Conservation (phyloP, 495 filamentous ascomycete genomes). For the Aspergillus asperescens region DNA sequence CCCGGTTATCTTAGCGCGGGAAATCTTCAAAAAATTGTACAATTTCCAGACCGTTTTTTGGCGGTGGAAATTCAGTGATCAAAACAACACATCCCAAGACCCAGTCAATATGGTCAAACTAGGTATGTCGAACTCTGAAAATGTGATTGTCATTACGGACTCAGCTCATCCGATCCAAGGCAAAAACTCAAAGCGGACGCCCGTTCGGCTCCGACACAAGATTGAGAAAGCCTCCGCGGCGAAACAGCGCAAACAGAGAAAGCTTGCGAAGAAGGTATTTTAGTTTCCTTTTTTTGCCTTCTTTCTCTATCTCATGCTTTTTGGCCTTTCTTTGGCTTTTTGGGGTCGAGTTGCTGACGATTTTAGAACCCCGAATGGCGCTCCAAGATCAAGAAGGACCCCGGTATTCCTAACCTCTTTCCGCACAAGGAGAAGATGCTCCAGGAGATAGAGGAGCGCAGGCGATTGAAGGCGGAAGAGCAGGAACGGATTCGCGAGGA, state of each 20-base stretch:
- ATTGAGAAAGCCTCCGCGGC: slow-evolving; percentile 89
- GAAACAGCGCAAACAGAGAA: slow-evolving; percentile 84
- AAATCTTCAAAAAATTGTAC: slow-evolving; percentile 36
- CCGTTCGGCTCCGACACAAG: slow-evolving; percentile 86
- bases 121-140: slow-evolving; percentile 32
- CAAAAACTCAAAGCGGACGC: slow-evolving; percentile 86
- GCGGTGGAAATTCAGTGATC: slow-evolving; percentile 4
- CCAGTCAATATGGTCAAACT: slow-evolving; percentile 46
- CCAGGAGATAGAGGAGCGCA: slow-evolving; percentile 86
- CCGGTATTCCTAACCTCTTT: slow-evolving; percentile 94
- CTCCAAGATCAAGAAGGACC: slow-evolving; percentile 90
- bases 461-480: slow-evolving; percentile 75
- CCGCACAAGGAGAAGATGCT: slow-evolving; percentile 96
- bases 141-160: slow-evolving; percentile 1
- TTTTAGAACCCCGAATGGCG: slow-evolving; percentile 85
- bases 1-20: slow-evolving; percentile 44
- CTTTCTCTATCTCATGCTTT: not conserved
- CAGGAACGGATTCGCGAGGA: slow-evolving; percentile 61
- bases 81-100: not conserved
- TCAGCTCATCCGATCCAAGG: slow-evolving; percentile 46
- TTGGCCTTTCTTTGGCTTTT: too few species aligned
- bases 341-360: slow-evolving; percentile 6
- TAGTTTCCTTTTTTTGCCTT: not conserved
- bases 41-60: slow-evolving; percentile 13
- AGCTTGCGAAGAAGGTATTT: slow-evolving; percentile 73